Evolutionary conservation across 2,329 filamentous ascomycete species (phyloP), one percentile per base, ranked within the genome.

Genomic region (Ceratocystis ficicola): DNA sequence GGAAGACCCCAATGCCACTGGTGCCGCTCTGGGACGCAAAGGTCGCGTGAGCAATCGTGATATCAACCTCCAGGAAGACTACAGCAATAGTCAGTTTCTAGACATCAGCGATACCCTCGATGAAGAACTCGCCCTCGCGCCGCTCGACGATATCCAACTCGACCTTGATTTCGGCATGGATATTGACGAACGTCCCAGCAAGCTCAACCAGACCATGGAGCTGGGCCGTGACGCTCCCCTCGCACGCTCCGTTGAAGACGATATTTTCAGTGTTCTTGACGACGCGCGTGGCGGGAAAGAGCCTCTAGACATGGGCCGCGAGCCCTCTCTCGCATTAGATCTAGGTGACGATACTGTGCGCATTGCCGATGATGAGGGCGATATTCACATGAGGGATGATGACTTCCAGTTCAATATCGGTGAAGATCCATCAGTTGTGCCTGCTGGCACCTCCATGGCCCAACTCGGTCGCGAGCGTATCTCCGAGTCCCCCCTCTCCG

Each of bases 151-250:
- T 71, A 80, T 90, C 64, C 87, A 88, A 65, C 79, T 90, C 32
- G 83, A 89, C 69, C 77, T 93, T 65, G 87, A 90, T 71, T 86
- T 92, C 70, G 87, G 87, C 70, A 80, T 94, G 68, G 86, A 85
- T 70, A 78, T 90, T 44, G 87, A 90, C 70, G 82, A 90, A 68
- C 84, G 82, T 44, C 82, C 76, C 22, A 73, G 70, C 67, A 73
- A 75, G 69, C 73, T 76, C 69, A 82, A 83, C 68, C 77, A 77
- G 68, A 94, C 86, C 72, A 86, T 96, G 67, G 94, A 99, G 86
- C 81, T 90, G 71, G 94, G 93, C 72, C 88, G 93, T 85, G 87
- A 95, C 70, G 92, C 89, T 22, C 86, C 89, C 3, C 80, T 83
- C 17, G 80, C 87, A 28, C 81, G 83, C 59, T 79, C 84, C 1